These are phyloP conservation scores for Macaranga tanarius DNA, from an alignment of 441 rosid genomes.

Conservation along the genomic window DNA sequence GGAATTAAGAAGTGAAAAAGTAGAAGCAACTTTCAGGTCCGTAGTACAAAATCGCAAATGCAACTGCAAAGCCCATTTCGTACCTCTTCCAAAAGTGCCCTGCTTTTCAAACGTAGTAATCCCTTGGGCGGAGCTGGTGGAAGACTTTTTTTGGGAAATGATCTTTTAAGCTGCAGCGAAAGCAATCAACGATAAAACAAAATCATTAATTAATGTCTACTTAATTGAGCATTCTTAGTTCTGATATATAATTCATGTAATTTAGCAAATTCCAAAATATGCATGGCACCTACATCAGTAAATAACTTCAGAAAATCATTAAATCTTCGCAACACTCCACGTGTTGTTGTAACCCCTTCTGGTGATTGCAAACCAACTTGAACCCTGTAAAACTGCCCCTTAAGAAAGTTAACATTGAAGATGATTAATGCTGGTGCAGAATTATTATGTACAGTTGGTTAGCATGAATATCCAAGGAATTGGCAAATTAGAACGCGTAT, in stretches of 20 bases:
- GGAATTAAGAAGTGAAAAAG: background rate
- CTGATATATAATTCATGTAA: background rate
- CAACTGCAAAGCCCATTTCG: slow-evolving; percentile 11
- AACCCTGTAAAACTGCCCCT: slow-evolving; percentile 99
- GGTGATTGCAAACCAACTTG: slow-evolving; percentile 94
- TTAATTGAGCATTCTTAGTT: background rate
- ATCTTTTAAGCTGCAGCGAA: slow-evolving; percentile 66
- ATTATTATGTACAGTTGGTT: background rate
- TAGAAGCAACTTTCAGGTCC: background rate
- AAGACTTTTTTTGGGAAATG: slow-evolving; percentile 67
- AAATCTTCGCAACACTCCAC: slow-evolving; percentile 85
- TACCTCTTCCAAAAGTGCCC: slow-evolving; percentile 91
- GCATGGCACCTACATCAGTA: slow-evolving; percentile 57
- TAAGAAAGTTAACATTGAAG: slow-evolving; percentile 52
- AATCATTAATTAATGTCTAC: background rate
- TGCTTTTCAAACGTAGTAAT: slow-evolving; percentile 75
- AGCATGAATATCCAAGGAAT: background rate
- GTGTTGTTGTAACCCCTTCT: slow-evolving; percentile 72
- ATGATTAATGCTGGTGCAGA: slow-evolving; percentile 11
- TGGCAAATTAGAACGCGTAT: background rate
- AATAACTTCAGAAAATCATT: slow-evolving; percentile 86
- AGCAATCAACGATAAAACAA: background rate
- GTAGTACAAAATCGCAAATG: background rate
- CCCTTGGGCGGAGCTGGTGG: slow-evolving; percentile 96
- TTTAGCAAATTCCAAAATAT: slow-evolving; percentile 12